A percentile compares a stretch with the other conserved stretches of the same genome.
These are phyloP conservation scores for Venturia asperata DNA, from an alignment of 2,329 filamentous ascomycete species.

Conservation along the genomic window DNA sequence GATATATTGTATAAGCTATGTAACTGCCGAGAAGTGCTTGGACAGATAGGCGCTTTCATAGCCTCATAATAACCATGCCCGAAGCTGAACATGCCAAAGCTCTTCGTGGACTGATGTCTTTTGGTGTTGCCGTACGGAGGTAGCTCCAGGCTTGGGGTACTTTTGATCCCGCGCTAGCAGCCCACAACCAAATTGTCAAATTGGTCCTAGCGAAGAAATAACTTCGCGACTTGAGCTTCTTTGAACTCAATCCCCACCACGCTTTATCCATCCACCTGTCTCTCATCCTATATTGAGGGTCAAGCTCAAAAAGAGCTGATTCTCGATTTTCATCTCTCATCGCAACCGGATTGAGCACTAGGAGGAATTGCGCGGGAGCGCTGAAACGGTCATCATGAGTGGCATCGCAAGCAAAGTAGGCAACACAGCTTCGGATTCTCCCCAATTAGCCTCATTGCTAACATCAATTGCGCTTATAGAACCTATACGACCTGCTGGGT, in stretches of 20 bases:
- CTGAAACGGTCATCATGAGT: constrained; percentile 34
- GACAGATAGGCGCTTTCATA: background rate
- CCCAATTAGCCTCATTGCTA: constrained; percentile 28
- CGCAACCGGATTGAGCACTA: constrained; percentile 23
- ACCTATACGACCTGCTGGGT: constrained; percentile 98
- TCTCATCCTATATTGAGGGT: constrained; percentile 29
- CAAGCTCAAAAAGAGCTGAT: constrained; percentile 35
- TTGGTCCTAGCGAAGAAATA: background rate
- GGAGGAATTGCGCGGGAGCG: constrained; percentile 39
- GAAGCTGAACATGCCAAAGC: background rate
- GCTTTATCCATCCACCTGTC: background rate
- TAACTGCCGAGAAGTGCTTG: background rate
- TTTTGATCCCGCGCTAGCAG: too few relatives aligned
- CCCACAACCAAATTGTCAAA: constrained; percentile 4
- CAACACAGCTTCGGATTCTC: constrained; percentile 21
- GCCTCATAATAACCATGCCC: background rate
- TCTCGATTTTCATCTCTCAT: constrained; percentile 30
- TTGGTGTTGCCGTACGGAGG: too few relatives aligned
- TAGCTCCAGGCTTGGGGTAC: too few relatives aligned
- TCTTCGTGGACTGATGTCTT: too few relatives aligned
- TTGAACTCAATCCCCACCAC: background rate
- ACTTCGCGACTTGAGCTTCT: background rate
- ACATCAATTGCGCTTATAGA: constrained; percentile 51
- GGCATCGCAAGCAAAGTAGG: constrained; percentile 39
- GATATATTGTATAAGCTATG: background rate